Evolutionary conservation across 257 asterid genomes (phyloP).

Genomic region (Mentha longifolia): DNA sequence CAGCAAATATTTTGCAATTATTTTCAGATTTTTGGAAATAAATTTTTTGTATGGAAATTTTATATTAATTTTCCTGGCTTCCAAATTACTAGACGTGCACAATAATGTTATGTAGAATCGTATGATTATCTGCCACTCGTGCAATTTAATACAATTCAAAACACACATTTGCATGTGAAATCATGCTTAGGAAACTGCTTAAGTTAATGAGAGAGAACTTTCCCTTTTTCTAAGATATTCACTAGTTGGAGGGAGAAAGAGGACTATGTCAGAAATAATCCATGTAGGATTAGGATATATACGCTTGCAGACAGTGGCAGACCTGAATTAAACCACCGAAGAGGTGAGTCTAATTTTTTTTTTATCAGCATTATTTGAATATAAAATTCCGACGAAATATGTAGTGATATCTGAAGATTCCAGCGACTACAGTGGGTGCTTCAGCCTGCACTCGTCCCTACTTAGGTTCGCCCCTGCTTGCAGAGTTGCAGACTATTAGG

Average conservation of each 20-base stretch:
- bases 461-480: too few relatives aligned
- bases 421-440: too few relatives aligned
- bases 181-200: constrained; percentile 2
- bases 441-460: too few relatives aligned
- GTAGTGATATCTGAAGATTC: too few relatives aligned
- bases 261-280: neutral
- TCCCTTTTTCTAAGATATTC: neutral
- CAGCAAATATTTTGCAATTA: constrained; percentile 8
- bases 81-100: neutral
- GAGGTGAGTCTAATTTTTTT: too few relatives aligned
- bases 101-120: constrained; percentile 12
- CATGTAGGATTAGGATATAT: too few relatives aligned
- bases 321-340: too few relatives aligned
- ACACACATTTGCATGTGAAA: constrained; percentile 14
- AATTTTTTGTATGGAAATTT: neutral
- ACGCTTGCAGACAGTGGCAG: too few relatives aligned
- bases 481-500: neutral
- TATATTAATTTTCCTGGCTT: neutral
- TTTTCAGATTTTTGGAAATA: neutral
- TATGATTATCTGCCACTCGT: constrained; percentile 18
- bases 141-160: neutral
- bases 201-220: neutral
- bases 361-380: too few relatives aligned
- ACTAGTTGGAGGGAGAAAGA: neutral
- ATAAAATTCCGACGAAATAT: too few relatives aligned